These are phyloP conservation scores for Thinopyrum elongatum DNA, from an alignment of 176 grass and related monocot genomes.

Conservation along the genomic window DNA sequence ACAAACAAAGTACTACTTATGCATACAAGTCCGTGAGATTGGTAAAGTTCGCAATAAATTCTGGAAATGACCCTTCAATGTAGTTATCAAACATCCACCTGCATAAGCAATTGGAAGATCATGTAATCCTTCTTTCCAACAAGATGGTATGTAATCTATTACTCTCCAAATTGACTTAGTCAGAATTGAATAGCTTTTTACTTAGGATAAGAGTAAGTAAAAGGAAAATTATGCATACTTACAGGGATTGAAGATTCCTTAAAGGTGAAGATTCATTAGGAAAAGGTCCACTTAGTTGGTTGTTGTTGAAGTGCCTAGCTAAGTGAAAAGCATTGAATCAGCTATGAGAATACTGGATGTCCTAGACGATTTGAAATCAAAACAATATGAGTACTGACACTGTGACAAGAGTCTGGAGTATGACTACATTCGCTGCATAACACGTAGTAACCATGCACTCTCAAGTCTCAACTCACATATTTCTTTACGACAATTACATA, in stretches of 20 bases:
- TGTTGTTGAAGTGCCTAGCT: constrained; percentile 71
- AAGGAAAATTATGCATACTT: constrained; percentile 22
- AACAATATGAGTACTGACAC: too few species aligned
- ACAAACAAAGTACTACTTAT: constrained; percentile 4
- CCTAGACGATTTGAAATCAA: too few species aligned
- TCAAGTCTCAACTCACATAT: too few species aligned
- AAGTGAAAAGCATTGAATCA: constrained; percentile 34
- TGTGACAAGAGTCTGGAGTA: too few species aligned
- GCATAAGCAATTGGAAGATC: constrained; percentile 9
- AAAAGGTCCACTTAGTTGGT: constrained; percentile 35
- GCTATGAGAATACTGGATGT: not conserved
- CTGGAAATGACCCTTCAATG: constrained; percentile 40
- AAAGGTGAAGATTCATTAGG: constrained; percentile 28
- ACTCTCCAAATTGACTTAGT: not conserved
- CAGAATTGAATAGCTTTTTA: not conserved
- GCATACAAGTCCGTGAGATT: constrained; percentile 52
- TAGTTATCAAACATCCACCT: constrained; percentile 70
- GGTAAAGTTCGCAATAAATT: constrained; percentile 40
- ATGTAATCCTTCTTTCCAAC: not conserved
- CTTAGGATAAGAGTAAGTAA: not conserved
- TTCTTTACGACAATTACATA: not conserved
- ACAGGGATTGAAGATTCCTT: constrained; percentile 42
- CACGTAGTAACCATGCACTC: too few species aligned
- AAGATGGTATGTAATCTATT: not conserved
- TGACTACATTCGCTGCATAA: too few species aligned